These are phyloP conservation scores for Globisporangium sylvaticum DNA, from an alignment of 352 stramenopile genomes.

Conservation along the genomic window DNA sequence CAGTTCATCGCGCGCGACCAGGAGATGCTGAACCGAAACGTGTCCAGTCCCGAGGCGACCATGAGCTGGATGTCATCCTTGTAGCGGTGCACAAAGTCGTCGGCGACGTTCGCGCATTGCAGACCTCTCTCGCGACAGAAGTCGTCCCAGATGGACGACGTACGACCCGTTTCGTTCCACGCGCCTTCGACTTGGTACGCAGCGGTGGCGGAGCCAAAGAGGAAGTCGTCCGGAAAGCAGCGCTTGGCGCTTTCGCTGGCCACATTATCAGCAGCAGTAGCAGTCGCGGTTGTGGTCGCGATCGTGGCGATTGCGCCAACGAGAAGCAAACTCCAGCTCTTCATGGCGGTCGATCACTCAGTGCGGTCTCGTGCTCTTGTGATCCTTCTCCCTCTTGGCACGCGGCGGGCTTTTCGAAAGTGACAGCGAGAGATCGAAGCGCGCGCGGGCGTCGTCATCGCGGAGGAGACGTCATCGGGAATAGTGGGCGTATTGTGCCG, in stretches of 20 bases:
- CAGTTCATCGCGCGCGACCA: conserved; percentile 88
- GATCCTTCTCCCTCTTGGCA: neutral
- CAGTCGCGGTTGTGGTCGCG: neutral
- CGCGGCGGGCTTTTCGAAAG: neutral
- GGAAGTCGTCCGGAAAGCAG: conserved; percentile 71
- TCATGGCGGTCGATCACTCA: neutral
- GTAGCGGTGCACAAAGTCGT: conserved; percentile 92
- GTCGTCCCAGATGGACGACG: conserved; percentile 91
- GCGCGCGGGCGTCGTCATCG: neutral
- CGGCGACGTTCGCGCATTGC: conserved; percentile 89
- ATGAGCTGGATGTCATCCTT: conserved; percentile 92
- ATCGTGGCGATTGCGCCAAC: neutral
- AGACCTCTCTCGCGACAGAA: conserved; percentile 72
- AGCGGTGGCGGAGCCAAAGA: conserved; percentile 88
- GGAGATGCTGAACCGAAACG: conserved; percentile 89
- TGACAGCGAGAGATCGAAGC: neutral
- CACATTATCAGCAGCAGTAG: neutral
- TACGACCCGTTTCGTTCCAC: conserved; percentile 72
- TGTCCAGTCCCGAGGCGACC: conserved; percentile 85
- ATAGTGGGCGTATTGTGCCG: neutral
- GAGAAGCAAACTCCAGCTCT: neutral
- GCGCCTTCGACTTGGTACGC: conserved; percentile 94
- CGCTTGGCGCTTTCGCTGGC: conserved; percentile 14
- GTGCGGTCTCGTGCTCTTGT: neutral
- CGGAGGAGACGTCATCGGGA: neutral